These are phyloP conservation scores for Fraxinus cuspidata DNA, from an alignment of 257 asterid species.

Conservation along the genomic window DNA sequence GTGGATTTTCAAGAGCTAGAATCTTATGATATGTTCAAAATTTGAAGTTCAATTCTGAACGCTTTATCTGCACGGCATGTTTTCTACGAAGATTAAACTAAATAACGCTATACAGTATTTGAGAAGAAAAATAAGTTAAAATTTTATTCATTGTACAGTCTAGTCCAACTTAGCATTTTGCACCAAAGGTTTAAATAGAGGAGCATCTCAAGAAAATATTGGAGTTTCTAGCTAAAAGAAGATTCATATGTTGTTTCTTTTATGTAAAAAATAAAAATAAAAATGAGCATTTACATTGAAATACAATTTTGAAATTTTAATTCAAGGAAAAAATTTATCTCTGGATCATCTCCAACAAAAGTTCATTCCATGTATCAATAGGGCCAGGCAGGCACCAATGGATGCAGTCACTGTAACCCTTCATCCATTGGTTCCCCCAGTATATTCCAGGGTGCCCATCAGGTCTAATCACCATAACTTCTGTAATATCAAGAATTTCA, in stretches of 20 bases:
- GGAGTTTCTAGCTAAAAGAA: neutral
- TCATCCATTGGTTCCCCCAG: conserved; percentile 46
- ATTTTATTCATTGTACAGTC: no score
- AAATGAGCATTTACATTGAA: neutral
- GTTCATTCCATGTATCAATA: conserved; percentile 56
- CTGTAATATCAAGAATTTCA: conserved; percentile 49
- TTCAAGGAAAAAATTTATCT: neutral
- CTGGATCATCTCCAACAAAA: conserved; percentile 43
- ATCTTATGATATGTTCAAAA: no score
- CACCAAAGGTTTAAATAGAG: no score
- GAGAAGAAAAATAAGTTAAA: no score
- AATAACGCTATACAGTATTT: no score
- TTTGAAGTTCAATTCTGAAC: no score
- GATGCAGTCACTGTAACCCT: conserved; percentile 49
- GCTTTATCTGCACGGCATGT: no score
- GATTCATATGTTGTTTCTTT: neutral
- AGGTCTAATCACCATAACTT: conserved; percentile 44
- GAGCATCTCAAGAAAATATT: neutral
- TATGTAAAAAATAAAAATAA: neutral
- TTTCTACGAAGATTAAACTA: no score
- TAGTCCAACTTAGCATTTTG: no score
- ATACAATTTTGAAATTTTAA: neutral
- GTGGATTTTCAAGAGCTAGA: no score
- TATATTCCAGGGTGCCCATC: conserved; percentile 56
- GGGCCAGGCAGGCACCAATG: conserved; percentile 73